A percentile compares a stretch with the other conserved stretches of the same genome.
These are phyloP conservation scores for Apiospora koreana DNA, from an alignment of 2,329 filamentous ascomycete genomes.

Conservation along the genomic window DNA sequence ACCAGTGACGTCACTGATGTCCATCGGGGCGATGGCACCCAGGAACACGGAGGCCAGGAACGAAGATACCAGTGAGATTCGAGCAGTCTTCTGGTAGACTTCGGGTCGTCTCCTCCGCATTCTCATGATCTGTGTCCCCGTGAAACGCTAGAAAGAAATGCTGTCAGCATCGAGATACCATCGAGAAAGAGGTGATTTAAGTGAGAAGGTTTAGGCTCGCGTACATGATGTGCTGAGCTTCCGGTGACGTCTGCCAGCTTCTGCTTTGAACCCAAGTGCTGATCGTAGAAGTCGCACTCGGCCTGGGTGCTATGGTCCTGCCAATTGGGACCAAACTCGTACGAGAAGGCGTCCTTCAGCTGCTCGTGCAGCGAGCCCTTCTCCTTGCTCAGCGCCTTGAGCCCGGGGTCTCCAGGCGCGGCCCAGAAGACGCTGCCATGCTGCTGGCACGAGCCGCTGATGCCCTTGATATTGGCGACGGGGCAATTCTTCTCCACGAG, in stretches of 20 bases:
- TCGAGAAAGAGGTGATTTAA: not conserved
- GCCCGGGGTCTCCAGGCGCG: constrained; percentile 62
- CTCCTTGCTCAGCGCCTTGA: constrained; percentile 60
- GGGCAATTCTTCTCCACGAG: constrained; percentile 71
- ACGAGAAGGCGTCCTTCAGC: constrained; percentile 72
- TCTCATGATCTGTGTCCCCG: constrained; percentile 92
- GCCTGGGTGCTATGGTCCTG: constrained; percentile 93
- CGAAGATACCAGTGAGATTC: constrained; percentile 92
- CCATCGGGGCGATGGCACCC: constrained; percentile 82
- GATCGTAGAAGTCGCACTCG: constrained; percentile 89
- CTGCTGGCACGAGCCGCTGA: constrained; percentile 94
- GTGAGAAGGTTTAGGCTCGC: constrained; percentile 31
- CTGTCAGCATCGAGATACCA: not conserved
- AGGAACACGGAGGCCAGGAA: constrained; percentile 92
- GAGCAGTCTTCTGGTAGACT: constrained; percentile 76
- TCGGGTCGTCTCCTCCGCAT: constrained; percentile 79
- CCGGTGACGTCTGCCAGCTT: constrained; percentile 79
- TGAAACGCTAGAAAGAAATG: constrained; percentile 70
- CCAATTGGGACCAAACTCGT: constrained; percentile 93
- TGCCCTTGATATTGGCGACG: constrained; percentile 72
- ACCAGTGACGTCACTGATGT: constrained; percentile 92
- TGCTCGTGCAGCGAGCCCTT: constrained; percentile 68
- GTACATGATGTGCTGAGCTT: constrained; percentile 90
- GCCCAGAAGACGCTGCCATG: constrained; percentile 98
- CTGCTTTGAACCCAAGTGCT: constrained; percentile 63